Base-by-base conservation (phyloP, 805 yeast species). In the Metschnikowia matae region DNA sequence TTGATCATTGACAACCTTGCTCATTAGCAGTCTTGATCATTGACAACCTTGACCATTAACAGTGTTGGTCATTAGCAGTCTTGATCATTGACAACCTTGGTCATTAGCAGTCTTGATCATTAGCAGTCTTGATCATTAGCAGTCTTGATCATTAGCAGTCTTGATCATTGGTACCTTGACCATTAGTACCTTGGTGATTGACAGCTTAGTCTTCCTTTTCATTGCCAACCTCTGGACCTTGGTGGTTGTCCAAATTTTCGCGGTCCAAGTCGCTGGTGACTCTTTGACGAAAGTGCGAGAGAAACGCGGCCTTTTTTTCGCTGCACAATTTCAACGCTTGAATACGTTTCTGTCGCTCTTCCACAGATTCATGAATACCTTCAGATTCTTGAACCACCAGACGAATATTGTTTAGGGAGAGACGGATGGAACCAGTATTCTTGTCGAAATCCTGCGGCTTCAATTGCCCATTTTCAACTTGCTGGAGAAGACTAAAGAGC, bases 341-440 rank as follows among this genome's bases (percentile, higher is more conserved):
- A 43, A 77, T 69, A 34, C 64, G 61, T 23, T 50, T 51, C 37
- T 68, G 56, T 40, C 58, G 59, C 15, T 65, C 69, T 39, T 69
- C 75, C 14, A 73, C 68, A 1, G 76, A 66, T 52, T 75, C 78
- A 34, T 72, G 64, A 41, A 77, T 63, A 0, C 79, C 82, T 42
- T 76, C 79, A 10, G 77, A 67, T 33, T 65, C 67, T 49, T 68
- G 68, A n/a, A 77, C 56, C 7, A 65, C 55, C 46, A 58, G 66
- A 42, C 71, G 64, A 33, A 75, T 61, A 44, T 60, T 68, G 46
- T 61, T 62, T 26, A 78, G 51, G 52, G 79, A 60, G 20, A 77
- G 67, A 35, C 78, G 64, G 33, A 78, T 69, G 13, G 76, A 62
- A 18, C 82, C 82, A 29, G 78, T 69, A 48, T 69, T 64, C 57